Percentiles rank a stretch among this genome's conserved stretches.
These are phyloP conservation scores for Micromonas pusilla DNA, from an alignment of 139 green algal genomes.

Conservation along the genomic window DNA sequence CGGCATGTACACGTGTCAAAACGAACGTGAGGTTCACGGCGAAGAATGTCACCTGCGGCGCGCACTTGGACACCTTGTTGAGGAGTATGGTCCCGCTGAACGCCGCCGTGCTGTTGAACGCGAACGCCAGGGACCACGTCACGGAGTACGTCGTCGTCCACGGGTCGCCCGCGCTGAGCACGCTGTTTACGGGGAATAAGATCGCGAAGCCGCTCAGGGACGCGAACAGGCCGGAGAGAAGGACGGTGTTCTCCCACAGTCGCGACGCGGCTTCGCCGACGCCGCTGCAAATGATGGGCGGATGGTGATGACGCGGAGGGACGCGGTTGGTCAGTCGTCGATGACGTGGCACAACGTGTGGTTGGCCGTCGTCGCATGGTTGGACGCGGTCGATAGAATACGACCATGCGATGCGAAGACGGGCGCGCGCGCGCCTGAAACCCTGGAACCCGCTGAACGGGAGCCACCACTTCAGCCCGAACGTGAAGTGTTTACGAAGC, in stretches of 20 bases:
- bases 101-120: not conserved
- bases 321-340: too few relatives aligned
- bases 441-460: too few relatives aligned
- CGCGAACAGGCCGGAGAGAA: not conserved
- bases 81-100: not conserved
- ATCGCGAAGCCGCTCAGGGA: not conserved
- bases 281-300: not conserved
- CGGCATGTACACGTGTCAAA: too few relatives aligned
- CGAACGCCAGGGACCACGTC: not conserved
- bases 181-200: not conserved
- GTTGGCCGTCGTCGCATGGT: too few relatives aligned
- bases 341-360: too few relatives aligned
- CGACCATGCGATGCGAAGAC: too few relatives aligned
- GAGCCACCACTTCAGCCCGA: not conserved
- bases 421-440: too few relatives aligned
- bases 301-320: too few relatives aligned
- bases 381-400: too few relatives aligned
- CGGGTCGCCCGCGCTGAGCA: not conserved
- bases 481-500: not conserved
- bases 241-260: not conserved
- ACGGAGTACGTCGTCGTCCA: not conserved
- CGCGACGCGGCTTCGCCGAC: not conserved
- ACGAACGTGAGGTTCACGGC: too few relatives aligned
- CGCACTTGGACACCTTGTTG: not conserved
- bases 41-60: too few relatives aligned